Conservation (phyloP, 257 asterid genomes). For the Gentiana dahurica region DNA sequence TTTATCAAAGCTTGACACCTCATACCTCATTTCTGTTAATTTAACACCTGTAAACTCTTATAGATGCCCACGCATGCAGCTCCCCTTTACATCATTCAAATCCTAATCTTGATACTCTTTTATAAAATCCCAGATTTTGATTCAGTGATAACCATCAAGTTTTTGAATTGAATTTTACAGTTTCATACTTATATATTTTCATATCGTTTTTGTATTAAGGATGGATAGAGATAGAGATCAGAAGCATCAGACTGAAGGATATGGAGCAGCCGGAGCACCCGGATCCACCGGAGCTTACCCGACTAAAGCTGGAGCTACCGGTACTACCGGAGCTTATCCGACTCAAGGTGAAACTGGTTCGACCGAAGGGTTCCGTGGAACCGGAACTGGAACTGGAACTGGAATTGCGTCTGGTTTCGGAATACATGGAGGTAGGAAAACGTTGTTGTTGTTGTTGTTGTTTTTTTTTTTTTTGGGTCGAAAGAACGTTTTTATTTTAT, state of each 20-base stretch:
- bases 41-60: not conserved
- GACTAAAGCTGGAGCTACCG: not conserved
- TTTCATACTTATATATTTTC: not conserved
- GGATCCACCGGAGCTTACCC: constrained; percentile 33
- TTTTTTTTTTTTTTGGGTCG: no score
- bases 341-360: not conserved
- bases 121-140: not conserved
- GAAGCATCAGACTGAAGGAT: constrained; percentile 17
- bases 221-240: constrained; percentile 22
- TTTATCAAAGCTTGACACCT: not conserved
- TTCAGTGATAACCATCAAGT: not conserved
- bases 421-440: no score
- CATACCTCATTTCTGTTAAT: not conserved
- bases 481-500: no score
- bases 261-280: constrained; percentile 22
- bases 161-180: not conserved
- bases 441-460: no score
- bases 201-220: not conserved
- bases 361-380: not conserved
- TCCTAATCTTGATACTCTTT: not conserved
- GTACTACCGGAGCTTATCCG: not conserved
- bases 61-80: not conserved
- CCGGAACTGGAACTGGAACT: not conserved
- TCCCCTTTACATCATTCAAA: no score
- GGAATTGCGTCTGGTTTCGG: not conserved